Conservation (phyloP, 352 stramenopile genomes). For the Pythium folliculosum region DNA sequence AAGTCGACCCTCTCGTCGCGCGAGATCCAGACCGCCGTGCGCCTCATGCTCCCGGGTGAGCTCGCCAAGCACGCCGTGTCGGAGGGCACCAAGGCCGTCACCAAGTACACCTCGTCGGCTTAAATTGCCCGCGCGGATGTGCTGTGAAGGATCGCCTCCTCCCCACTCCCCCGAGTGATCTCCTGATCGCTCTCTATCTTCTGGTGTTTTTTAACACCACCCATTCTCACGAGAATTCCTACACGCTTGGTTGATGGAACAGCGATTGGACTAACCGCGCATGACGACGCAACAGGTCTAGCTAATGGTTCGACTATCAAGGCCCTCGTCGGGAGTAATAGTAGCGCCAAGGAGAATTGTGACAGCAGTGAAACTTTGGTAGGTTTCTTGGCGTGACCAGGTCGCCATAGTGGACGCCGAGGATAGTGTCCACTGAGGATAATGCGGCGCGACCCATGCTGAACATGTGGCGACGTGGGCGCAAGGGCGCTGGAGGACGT, state of each 20-base stretch:
- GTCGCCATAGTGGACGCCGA: too few relatives aligned
- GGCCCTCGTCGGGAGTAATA: too few relatives aligned
- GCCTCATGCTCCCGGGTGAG: conserved; percentile 89
- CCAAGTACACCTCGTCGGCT: conserved; percentile 89
- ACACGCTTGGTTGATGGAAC: background rate
- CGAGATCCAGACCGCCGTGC: conserved; percentile 98
- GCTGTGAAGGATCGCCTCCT: background rate
- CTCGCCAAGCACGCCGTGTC: conserved; percentile 97
- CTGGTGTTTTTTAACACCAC: conserved; percentile 90
- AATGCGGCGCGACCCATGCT: too few relatives aligned
- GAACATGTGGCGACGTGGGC: too few relatives aligned
- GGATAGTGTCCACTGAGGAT: too few relatives aligned
- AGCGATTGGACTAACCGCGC: background rate
- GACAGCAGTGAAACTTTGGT: too few relatives aligned
- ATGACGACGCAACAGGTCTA: too few relatives aligned
- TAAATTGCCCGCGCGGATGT: conserved; percentile 39
- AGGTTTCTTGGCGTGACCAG: too few relatives aligned
- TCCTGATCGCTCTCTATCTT: conserved; percentile 1
- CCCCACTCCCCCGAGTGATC: too few relatives aligned
- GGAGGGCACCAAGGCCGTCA: conserved; percentile 96
- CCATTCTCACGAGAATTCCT: conserved; percentile 43
- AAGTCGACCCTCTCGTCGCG: conserved; percentile 96
- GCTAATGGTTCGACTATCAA: too few relatives aligned
- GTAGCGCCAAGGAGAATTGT: too few relatives aligned
- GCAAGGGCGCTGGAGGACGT: too few relatives aligned